These are phyloP conservation scores for Nitzschia sp. DNA, from an alignment of 108 stramenopile species.

Conservation along the genomic window DNA sequence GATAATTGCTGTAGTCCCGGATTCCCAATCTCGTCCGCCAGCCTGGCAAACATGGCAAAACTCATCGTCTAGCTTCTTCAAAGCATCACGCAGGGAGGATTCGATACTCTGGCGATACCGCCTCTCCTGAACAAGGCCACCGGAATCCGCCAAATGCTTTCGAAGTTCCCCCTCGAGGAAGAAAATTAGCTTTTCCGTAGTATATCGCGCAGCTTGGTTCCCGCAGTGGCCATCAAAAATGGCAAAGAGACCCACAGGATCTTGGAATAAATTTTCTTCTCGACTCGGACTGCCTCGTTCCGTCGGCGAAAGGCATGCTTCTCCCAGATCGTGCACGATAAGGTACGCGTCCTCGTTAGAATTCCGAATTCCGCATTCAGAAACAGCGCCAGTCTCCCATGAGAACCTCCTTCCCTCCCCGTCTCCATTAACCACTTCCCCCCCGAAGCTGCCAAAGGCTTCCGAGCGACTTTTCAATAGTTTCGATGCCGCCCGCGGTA, in stretches of 20 bases:
- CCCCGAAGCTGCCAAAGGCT: conserved; percentile 38
- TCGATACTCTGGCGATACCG: conserved; percentile 25
- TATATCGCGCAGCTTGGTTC: conserved; percentile 75
- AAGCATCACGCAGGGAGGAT: conserved; percentile 46
- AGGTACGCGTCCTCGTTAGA: conserved; percentile 81
- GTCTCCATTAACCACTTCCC: not conserved
- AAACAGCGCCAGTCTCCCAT: conserved; percentile 83
- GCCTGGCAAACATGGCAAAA: conserved; percentile 68
- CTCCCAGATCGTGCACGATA: conserved; percentile 49
- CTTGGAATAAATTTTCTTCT: not conserved
- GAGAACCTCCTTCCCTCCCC: not conserved
- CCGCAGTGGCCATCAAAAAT: conserved; percentile 88
- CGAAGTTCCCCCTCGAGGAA: conserved; percentile 51
- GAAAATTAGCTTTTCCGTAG: conserved; percentile 53
- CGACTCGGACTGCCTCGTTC: not conserved
- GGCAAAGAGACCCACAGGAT: conserved; percentile 64
- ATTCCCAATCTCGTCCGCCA: conserved; percentile 79
- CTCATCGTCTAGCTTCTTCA: conserved; percentile 60
- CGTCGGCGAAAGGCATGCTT: not conserved
- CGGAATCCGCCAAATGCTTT: not conserved
- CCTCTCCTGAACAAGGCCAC: not conserved
- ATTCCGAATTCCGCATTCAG: conserved; percentile 70
- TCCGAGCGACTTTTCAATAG: conserved; percentile 35
- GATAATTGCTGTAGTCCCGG: conserved; percentile 75
- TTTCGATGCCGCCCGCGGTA: conserved; percentile 57